Base-by-base conservation (phyloP, 805 yeast species). In the Yamadazyma nakazawae region DNA sequence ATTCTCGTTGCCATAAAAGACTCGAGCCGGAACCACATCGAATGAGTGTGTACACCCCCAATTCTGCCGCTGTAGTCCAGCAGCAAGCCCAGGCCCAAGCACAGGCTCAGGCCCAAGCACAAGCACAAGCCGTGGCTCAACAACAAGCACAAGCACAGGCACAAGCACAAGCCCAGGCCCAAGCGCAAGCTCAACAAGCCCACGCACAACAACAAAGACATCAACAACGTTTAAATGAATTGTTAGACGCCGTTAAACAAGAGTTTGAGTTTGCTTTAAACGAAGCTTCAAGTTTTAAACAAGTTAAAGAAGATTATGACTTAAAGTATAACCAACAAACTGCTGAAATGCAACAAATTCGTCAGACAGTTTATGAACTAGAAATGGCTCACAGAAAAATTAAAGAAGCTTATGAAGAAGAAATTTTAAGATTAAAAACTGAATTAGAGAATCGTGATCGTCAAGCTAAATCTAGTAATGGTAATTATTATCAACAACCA, bases 391-490 rank as follows among this genome's bases (percentile, higher is more conserved):
- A 92, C 72, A 79, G 96, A 57, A 88, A 88, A 63, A 87, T 94
- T 79, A 91, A 92, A 70, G 97, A 92, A 61, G 90, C 91, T 40
- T 94, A 92, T 68, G 97, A 92, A 66, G 96, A 88, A 59, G 98
- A 92, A 68, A 86, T 94, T 47, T 73, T 81, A 62, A 77, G 94
- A 56, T 77, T 92, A 66, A 90, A 92, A 66, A 81, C 83, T 53
- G 96, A 90, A 63, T 75, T 92, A 54, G 96, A 89, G 58, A 80
- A 77, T 60, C 76, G 91, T 57, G 95, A 88, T 62, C 78, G 92
- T 63, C 80, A 70, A 34, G 52, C 56, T 46, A 44, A 55, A 48
- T 48, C 48, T 46, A 38, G 34, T 25, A 54, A 53, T 36, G 55
- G 43, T 39, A 42, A 50, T 19, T 49, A 57, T 43, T 53, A 54